Conservation (phyloP, 2,329 filamentous ascomycete genomes). For the Lomentospora prolificans region DNA sequence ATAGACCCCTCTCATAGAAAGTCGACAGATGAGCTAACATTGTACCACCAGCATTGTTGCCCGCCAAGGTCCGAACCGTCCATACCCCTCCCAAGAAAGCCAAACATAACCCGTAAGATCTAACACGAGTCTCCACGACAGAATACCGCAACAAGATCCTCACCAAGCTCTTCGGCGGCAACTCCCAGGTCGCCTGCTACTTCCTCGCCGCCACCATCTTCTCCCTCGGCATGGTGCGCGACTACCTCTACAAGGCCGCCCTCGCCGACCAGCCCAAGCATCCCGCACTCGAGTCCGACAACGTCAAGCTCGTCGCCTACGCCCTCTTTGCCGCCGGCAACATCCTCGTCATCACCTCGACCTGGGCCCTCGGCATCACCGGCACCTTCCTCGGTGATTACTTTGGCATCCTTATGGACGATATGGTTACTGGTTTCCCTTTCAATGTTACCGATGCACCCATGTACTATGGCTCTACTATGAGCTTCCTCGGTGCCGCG, state of each 20-base stretch:
- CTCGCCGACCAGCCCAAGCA: conserved; percentile 67
- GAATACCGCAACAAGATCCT: conserved; percentile 89
- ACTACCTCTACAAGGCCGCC: conserved; percentile 77
- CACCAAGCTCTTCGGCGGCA: conserved; percentile 76
- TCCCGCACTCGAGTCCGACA: conserved; percentile 54
- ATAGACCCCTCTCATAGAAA: background rate
- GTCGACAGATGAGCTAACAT: conserved; percentile 23
- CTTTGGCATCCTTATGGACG: conserved; percentile 95
- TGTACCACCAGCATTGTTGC: conserved; percentile 58
- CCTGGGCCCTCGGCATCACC: conserved; percentile 85
- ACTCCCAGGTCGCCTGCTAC: conserved; percentile 75
- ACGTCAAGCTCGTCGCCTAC: conserved; percentile 54
- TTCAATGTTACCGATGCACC: conserved; percentile 86
- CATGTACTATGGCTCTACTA: conserved; percentile 93
- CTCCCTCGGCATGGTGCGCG: conserved; percentile 78
- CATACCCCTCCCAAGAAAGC: background rate
- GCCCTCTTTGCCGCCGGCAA: conserved; percentile 68
- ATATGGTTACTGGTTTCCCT: conserved; percentile 87
- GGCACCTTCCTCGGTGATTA: conserved; percentile 97
- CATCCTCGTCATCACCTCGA: conserved; percentile 75
- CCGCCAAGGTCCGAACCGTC: conserved; percentile 54
- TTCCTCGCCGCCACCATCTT: conserved; percentile 83
- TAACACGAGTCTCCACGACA: conserved; percentile 24
- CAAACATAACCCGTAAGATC: conserved; percentile 11
- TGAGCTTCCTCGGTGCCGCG: conserved; percentile 85